Evolutionary conservation across 306 rosid genomes (phyloP).

Genomic region (Betula pendula): DNA sequence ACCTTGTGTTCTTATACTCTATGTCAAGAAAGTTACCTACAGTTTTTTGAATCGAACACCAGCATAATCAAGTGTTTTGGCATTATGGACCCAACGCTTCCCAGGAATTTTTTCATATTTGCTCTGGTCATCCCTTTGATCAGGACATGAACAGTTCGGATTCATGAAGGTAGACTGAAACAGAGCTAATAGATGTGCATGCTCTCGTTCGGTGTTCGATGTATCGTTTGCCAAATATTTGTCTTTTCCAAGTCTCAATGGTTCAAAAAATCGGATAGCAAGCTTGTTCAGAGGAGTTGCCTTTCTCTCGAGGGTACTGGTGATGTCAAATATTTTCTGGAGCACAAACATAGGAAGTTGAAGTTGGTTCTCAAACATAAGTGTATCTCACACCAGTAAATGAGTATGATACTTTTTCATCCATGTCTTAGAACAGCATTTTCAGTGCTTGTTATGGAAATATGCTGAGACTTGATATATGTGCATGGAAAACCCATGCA

Average conservation of each 20-base stretch:
- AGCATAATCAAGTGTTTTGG: background rate
- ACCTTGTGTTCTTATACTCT: background rate
- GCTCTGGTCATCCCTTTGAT: too few relatives aligned
- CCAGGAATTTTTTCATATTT: background rate
- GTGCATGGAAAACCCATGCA: too few relatives aligned
- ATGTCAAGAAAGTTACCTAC: background rate
- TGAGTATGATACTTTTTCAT: too few relatives aligned
- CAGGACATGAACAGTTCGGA: too few relatives aligned
- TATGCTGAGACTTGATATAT: too few relatives aligned
- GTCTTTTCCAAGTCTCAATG: background rate
- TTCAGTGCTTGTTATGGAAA: too few relatives aligned
- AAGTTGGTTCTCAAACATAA: conserved; percentile 7
- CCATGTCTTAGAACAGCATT: too few relatives aligned
- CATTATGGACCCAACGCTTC: conserved; percentile 13
- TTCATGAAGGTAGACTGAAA: background rate
- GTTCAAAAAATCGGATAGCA: background rate
- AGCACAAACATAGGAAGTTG: conserved; percentile 11
- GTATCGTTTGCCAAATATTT: background rate
- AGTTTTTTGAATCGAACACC: background rate
- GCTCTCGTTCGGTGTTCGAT: background rate
- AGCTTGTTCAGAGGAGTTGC: background rate
- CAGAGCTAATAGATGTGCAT: conserved; percentile 3
- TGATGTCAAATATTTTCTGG: background rate
- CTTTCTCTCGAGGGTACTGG: too few relatives aligned
- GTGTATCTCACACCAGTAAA: too few relatives aligned